These are phyloP conservation scores for Rubroboletus satanas DNA, from an alignment of 768 basidiomycete genomes.

Conservation along the genomic window DNA sequence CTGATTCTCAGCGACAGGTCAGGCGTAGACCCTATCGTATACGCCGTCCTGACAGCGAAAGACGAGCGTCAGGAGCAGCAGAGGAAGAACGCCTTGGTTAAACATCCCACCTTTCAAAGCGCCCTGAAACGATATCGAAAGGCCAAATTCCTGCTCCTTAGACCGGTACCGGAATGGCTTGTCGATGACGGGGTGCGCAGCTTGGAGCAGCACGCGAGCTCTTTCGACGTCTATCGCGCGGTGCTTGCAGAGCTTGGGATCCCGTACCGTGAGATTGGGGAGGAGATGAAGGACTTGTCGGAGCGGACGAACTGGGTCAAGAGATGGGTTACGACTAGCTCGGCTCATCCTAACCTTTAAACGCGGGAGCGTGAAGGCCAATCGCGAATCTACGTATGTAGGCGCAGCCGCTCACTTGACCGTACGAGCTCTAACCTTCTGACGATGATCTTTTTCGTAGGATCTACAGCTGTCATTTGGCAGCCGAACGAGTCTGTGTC, in stretches of 20 bases:
- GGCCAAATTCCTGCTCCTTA: conserved; percentile 52
- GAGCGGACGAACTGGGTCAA: conserved; percentile 25
- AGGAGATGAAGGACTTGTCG: conserved; percentile 38
- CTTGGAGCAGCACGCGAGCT: conserved; percentile 45
- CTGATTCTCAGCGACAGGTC: conserved; percentile 60
- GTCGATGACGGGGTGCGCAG: conserved; percentile 61
- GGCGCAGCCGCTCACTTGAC: not conserved
- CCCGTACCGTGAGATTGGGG: conserved; percentile 43
- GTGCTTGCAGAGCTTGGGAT: conserved; percentile 43
- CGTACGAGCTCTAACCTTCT: not conserved
- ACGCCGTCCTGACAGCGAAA: conserved; percentile 47
- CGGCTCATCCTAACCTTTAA: conserved; percentile 10
- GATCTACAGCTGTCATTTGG: not conserved
- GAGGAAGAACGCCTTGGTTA: conserved; percentile 35
- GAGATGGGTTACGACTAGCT: conserved; percentile 5
- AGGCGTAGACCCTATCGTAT: conserved; percentile 60
- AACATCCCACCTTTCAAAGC: conserved; percentile 37
- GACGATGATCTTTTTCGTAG: conserved; percentile 1
- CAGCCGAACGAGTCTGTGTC: not conserved
- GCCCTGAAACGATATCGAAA: conserved; percentile 42
- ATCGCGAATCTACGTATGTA: not conserved
- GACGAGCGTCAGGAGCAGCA: conserved; percentile 35
- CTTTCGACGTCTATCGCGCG: conserved; percentile 37
- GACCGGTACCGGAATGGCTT: conserved; percentile 55
- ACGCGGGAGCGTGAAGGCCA: not conserved